Percentiles rank a stretch among this genome's conserved stretches.
These are phyloP conservation scores for Herpetomonas tarakana DNA, from an alignment of 208 protist genomes.

Conservation along the genomic window DNA sequence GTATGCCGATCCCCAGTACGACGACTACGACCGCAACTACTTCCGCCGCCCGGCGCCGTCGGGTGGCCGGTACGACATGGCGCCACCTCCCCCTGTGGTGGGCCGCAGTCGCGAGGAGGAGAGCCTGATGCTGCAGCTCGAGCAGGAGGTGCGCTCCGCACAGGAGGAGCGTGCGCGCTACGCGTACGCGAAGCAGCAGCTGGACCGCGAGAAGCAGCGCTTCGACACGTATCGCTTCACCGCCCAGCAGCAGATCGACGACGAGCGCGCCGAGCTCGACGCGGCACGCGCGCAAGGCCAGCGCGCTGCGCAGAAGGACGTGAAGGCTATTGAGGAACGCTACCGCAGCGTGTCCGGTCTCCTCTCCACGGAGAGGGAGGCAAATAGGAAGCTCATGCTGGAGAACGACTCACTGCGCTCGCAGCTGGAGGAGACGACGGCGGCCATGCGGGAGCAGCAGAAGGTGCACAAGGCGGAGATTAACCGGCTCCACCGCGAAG, in stretches of 20 bases:
- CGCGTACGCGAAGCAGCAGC: constrained; percentile 38
- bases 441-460: constrained; percentile 65
- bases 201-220: constrained; percentile 77
- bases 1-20: constrained; percentile 28
- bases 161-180: constrained; percentile 80
- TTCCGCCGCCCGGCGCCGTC: constrained; percentile 28
- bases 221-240: constrained; percentile 64
- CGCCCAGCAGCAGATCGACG: constrained; percentile 62
- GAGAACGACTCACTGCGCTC: constrained; percentile 79
- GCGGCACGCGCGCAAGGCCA: constrained; percentile 36
- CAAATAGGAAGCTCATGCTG: constrained; percentile 52
- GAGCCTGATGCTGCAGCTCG: constrained; percentile 63
- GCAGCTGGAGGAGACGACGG: constrained; percentile 78
- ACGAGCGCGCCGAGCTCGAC: constrained; percentile 54
- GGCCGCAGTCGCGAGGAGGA: constrained; percentile 45
- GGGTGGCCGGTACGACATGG: background rate
- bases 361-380: constrained; percentile 68
- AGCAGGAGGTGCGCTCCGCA: constrained; percentile 68
- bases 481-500: constrained; percentile 66
- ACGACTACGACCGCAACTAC: constrained; percentile 57
- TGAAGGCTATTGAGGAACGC: constrained; percentile 71
- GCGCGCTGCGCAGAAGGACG: constrained; percentile 55
- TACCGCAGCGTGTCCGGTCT: constrained; percentile 61
- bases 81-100: background rate
- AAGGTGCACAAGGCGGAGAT: constrained; percentile 66